Percentiles rank a stretch among this genome's conserved stretches.
Evolutionary conservation across 805 yeast species (phyloP).

Genomic region (Candida fluviatilis): DNA sequence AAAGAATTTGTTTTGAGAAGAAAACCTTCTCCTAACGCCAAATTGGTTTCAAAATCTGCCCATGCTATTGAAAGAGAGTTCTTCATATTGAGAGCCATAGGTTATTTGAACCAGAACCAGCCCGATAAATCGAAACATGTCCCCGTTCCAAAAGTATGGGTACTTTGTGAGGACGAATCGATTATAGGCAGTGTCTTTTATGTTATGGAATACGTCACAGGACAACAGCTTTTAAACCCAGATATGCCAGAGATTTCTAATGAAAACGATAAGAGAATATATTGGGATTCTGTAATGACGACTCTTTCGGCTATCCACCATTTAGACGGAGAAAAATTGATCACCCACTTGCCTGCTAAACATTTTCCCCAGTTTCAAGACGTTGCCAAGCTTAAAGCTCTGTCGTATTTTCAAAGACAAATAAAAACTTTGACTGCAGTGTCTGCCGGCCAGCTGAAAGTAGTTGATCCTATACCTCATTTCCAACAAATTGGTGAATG

Average conservation of each 20-base stretch:
- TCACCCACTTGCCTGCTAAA: conserved; percentile 37
- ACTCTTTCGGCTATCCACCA: conserved; percentile 49
- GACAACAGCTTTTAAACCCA: conserved; percentile 54
- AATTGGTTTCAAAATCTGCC: conserved; percentile 51
- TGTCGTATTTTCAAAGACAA: conserved; percentile 52
- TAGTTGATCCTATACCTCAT: conserved; percentile 46
- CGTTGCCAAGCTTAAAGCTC: conserved; percentile 9
- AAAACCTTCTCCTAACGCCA: conserved; percentile 49
- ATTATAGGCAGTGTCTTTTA: conserved; percentile 55
- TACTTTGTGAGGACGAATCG: conserved; percentile 54
- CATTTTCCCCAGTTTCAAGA: conserved; percentile 43
- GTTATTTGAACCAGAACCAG: conserved; percentile 20
- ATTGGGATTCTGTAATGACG: conserved; percentile 48
- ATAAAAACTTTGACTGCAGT: conserved; percentile 43
- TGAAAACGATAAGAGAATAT: conserved; percentile 16
- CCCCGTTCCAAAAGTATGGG: conserved; percentile 51
- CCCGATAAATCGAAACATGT: conserved; percentile 21
- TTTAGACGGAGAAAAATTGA: conserved; percentile 41
- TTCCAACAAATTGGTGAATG: conserved; percentile 40
- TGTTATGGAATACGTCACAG: conserved; percentile 56
- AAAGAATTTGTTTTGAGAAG: conserved; percentile 48
- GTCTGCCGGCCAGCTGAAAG: conserved; percentile 30
- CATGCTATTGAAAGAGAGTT: conserved; percentile 64
- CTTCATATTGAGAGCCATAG: conserved; percentile 41
- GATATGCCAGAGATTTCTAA: conserved; percentile 33